Conservation (phyloP, 2,329 filamentous ascomycete species). For the Phyllosticta paracitricarpa region DNA sequence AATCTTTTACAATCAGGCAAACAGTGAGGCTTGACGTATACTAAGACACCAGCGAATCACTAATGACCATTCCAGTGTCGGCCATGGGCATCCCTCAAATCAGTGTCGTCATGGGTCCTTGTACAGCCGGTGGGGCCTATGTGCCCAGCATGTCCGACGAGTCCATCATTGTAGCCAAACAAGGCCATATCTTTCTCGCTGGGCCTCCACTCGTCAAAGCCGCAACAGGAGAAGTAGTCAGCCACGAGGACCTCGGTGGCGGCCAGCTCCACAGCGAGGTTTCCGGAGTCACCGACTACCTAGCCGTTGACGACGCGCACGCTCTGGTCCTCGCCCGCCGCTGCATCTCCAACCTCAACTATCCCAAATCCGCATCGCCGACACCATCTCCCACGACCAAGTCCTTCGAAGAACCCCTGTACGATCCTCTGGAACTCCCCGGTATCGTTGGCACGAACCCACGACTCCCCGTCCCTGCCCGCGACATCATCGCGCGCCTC, state of each 20-base stretch:
- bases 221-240: conserved; percentile 86
- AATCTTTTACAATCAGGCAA: conserved; percentile 96
- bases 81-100: conserved; percentile 83
- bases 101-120: conserved; percentile 92
- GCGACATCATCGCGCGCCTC: conserved; percentile 85
- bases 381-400: conserved; percentile 17
- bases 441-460: conserved; percentile 89
- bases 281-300: conserved; percentile 88
- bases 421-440: conserved; percentile 67
- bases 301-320: conserved; percentile 89
- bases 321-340: conserved; percentile 76
- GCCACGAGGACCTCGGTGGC: conserved; percentile 81
- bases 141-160: conserved; percentile 97
- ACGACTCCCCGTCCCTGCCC: conserved; percentile 71
- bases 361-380: conserved; percentile 42
- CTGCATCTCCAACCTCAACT: conserved; percentile 83
- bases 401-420: conserved; percentile 63
- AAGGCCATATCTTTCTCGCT: conserved; percentile 95
- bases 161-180: conserved; percentile 88
- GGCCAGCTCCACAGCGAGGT: conserved; percentile 82
- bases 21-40: conserved; percentile 36
- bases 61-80: conserved; percentile 46
- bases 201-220: conserved; percentile 92
- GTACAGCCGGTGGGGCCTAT: conserved; percentile 91
- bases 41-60: background rate